These are phyloP conservation scores for Paraphoma sp. DNA, from an alignment of 2,329 filamentous ascomycete genomes.

Conservation along the genomic window DNA sequence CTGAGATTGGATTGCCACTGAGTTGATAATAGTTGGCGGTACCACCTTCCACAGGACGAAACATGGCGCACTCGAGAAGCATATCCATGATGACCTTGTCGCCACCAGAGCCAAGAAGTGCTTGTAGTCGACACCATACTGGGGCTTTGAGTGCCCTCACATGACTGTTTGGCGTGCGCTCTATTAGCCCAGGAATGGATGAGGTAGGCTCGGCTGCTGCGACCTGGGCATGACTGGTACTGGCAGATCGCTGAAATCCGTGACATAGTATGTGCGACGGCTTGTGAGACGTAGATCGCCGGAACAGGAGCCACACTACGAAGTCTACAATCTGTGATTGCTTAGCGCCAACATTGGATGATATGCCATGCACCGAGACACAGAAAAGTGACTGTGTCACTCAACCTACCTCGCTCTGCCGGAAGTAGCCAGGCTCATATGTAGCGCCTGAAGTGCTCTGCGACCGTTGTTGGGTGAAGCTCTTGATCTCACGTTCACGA, in stretches of 20 bases:
- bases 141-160: conserved; percentile 70
- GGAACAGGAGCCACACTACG: conserved; percentile 77
- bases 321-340: conserved; percentile 56
- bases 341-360: conserved; percentile 15
- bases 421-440: conserved; percentile 38
- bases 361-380: neutral
- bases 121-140: conserved; percentile 78
- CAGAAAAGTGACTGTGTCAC: neutral
- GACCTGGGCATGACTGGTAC: conserved; percentile 29
- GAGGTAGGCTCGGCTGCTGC: conserved; percentile 44
- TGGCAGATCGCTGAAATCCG: conserved; percentile 69
- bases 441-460: conserved; percentile 37
- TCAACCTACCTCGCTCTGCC: conserved; percentile 54
- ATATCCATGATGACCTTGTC: conserved; percentile 80
- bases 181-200: conserved; percentile 71
- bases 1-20: conserved; percentile 70
- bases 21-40: conserved; percentile 77
- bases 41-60: conserved; percentile 65
- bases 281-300: conserved; percentile 58
- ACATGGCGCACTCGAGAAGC: conserved; percentile 79
- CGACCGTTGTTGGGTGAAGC: conserved; percentile 54
- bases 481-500: conserved; percentile 48
- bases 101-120: conserved; percentile 75
- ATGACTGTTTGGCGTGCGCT: conserved; percentile 71
- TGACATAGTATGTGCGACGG: conserved; percentile 82